These are phyloP conservation scores for Mortierella alpina DNA, from an alignment of 192 early-diverging fungal genomes.

Conservation along the genomic window DNA sequence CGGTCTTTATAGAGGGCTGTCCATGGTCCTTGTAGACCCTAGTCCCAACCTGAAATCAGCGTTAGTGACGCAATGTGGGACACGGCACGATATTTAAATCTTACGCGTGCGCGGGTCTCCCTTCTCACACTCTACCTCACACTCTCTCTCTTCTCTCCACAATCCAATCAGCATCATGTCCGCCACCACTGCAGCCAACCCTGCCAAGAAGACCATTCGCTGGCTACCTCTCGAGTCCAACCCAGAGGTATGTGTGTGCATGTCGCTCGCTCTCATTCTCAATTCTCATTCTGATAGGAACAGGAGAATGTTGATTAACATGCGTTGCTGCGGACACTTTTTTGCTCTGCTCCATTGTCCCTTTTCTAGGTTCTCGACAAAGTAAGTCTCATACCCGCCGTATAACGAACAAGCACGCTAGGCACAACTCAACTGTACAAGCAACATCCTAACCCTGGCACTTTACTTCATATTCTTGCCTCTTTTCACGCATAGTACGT, in stretches of 20 bases:
- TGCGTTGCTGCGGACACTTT: not conserved
- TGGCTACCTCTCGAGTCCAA: conserved; percentile 94
- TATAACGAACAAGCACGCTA: not conserved
- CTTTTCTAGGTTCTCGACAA: conserved; percentile 70
- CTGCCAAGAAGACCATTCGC: conserved; percentile 53
- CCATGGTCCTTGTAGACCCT: too few relatives aligned
- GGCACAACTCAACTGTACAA: too few relatives aligned
- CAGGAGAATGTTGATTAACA: not conserved
- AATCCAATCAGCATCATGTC: conserved; percentile 9
- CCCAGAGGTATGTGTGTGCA: conserved; percentile 69
- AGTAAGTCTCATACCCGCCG: conserved; percentile 40
- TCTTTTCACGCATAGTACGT: conserved; percentile 61
- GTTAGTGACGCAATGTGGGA: not conserved
- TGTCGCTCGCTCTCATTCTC: not conserved
- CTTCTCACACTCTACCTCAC: not conserved
- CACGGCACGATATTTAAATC: too few relatives aligned
- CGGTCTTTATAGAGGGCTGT: too few relatives aligned
- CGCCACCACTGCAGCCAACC: conserved; percentile 2
- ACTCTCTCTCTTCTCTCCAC: conserved; percentile 1
- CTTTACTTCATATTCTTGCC: too few relatives aligned
- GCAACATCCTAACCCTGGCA: too few relatives aligned
- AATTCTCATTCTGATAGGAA: not conserved
- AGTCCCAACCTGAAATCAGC: not conserved
- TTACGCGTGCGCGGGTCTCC: not conserved
- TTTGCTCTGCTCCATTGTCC: not conserved